Conservation (phyloP, 1,139 yeast genomes). For the Debaryomyces sp. region DNA sequence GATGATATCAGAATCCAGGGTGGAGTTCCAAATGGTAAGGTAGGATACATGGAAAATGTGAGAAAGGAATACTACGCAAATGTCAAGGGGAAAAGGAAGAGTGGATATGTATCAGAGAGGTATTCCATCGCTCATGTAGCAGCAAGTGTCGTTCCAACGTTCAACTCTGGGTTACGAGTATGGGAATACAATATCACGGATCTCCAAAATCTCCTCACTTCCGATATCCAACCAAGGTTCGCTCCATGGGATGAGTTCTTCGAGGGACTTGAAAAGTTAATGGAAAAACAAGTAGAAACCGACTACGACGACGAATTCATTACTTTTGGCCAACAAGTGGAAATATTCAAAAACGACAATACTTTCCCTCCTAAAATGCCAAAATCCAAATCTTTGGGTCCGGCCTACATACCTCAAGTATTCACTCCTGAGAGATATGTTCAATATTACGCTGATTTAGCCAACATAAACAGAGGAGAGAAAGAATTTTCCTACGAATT, state of each 20-base stretch:
- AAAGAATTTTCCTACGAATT: slow-evolving; percentile 58
- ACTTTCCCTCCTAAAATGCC: slow-evolving; percentile 74
- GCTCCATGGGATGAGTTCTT: slow-evolving; percentile 62
- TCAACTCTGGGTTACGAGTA: slow-evolving; percentile 77
- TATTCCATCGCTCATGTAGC: slow-evolving; percentile 72
- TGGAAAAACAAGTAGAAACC: slow-evolving; percentile 22
- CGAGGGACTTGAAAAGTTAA: slow-evolving; percentile 40
- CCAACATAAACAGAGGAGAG: slow-evolving; percentile 48
- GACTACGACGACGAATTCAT: slow-evolving; percentile 15
- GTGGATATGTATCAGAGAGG: slow-evolving; percentile 55
- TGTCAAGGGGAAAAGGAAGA: slow-evolving; percentile 44
- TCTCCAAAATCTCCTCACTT: slow-evolving; percentile 27
- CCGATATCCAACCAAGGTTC: slow-evolving; percentile 14
- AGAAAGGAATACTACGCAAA: slow-evolving; percentile 54
- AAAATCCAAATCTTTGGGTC: slow-evolving; percentile 57
- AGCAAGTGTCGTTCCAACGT: slow-evolving; percentile 83
- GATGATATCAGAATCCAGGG: slow-evolving; percentile 41
- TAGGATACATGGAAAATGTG: slow-evolving; percentile 57
- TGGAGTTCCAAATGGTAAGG: slow-evolving; percentile 70
- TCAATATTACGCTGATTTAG: slow-evolving; percentile 71
- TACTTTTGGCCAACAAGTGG: neutral
- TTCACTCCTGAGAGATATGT: slow-evolving; percentile 74
- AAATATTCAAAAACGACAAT: slow-evolving; percentile 46
- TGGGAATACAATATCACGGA: slow-evolving; percentile 83
- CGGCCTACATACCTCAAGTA: slow-evolving; percentile 70